Base-by-base conservation (phyloP, 140 eudicot species). In the Artemisia princeps region DNA sequence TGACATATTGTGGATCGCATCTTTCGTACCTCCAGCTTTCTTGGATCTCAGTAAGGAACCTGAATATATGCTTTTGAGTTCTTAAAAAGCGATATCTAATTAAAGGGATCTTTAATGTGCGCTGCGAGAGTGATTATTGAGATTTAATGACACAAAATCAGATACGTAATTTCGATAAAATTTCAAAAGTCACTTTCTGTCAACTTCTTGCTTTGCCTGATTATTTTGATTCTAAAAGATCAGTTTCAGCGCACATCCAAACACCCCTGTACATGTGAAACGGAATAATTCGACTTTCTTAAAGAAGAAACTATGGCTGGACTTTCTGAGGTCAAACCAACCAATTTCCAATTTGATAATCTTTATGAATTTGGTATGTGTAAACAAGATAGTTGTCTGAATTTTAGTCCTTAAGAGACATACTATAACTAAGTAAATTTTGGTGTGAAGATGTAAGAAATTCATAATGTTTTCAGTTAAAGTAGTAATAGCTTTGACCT, bases 11-110 rank as follows among this genome's bases (percentile, higher is more conserved):
- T 71, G 45, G 61, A 33, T 23, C 16, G 58, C 65, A 33, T 55
- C 76, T 42, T 68, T 77, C 19, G 23, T 30, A 46, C 67, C 67
- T 62, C 71, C 72, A 6, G 44, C 15, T 53, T 55, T 63, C 50
- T 72, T 64, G 40, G 84, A 59, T 45, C 28, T 71, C 51, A 44
- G 69, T 10, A 75, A 62, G 77, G 87, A 75, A 77, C 83, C 95
- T 87, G 76, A 61, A 68, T 13, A 70, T 23, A 45, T 42, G 40
- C 44, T 48, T 19, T 40, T 8, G 15, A 23, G 22, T 53, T 15
- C 37, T 54, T 16, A 55, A 7, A 13, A 33, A 17, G 4, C 20
- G 51, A 16, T 14, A 69, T 69, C 55, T 44, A 23, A 58, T 60
- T 44, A 30, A 22, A 33, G 60, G 50, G 24, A 53, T 60, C 30